Evolutionary conservation across 768 basidiomycete genomes (phyloP).

Genomic region (Phaeotremella fagi): DNA sequence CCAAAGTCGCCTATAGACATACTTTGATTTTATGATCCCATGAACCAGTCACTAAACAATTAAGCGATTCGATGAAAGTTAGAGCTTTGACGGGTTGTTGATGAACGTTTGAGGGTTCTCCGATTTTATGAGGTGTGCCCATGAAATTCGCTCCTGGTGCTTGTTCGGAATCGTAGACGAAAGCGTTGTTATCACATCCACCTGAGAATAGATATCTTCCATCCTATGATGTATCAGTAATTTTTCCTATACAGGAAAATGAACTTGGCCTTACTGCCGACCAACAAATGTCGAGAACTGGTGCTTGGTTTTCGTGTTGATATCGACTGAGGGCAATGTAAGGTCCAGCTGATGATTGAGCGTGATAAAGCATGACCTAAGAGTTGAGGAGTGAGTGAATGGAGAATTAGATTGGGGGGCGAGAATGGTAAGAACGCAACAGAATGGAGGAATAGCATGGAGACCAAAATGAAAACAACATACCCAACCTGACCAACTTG

Average conservation of each 20-base stretch:
- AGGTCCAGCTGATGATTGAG: too few relatives aligned
- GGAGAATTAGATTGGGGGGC: too few relatives aligned
- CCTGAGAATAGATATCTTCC: slow-evolving; percentile 87
- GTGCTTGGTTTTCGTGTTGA: slow-evolving; percentile 66
- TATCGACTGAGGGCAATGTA: too few relatives aligned
- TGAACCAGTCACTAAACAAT: slow-evolving; percentile 80
- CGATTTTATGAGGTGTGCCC: too few relatives aligned
- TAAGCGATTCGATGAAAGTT: slow-evolving; percentile 62
- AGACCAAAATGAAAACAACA: too few relatives aligned
- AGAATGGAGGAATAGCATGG: too few relatives aligned
- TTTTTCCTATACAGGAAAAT: too few relatives aligned
- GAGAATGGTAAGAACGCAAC: too few relatives aligned
- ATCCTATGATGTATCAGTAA: slow-evolving; percentile 56
- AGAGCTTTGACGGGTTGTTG: slow-evolving; percentile 82
- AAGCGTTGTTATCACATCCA: slow-evolving; percentile 91
- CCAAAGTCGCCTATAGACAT: too few relatives aligned
- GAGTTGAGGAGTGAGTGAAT: too few relatives aligned
- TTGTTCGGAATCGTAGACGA: slow-evolving; percentile 82
- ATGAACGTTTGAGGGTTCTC: slow-evolving; percentile 69
- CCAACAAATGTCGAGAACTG: slow-evolving; percentile 84
- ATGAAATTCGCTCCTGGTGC: too few relatives aligned
- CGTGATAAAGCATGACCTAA: too few relatives aligned
- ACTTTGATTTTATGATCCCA: slow-evolving; percentile 99
- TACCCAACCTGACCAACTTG: slow-evolving; percentile 91
- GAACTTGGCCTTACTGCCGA: slow-evolving; percentile 64